Evolutionary conservation across 2,329 filamentous ascomycete genomes (phyloP), one percentile per base, ranked within the genome.

Genomic region (Alternaria rosae): DNA sequence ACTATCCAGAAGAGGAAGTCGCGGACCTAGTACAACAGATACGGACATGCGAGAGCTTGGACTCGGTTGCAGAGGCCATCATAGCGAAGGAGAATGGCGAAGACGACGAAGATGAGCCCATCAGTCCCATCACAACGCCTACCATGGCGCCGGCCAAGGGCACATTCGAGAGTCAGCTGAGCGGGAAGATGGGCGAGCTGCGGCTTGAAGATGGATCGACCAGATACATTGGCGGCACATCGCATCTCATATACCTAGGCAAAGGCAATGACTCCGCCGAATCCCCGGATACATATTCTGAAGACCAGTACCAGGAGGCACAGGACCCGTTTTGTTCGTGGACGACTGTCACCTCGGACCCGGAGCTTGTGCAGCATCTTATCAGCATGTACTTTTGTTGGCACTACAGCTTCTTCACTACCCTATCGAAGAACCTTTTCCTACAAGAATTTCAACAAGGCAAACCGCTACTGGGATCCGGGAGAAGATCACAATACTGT

Each of bases 301-400:
- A 73, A 5, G 84, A 86, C 38, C 80, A 82, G 35, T 83, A 85
- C 58, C 76, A 80, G 15, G 81, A 84, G 17, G 82, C 86, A 64
- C 88, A 91, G 54, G 87, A 94, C 64, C 89, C 93, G 5, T 85
- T 95, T 56, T 89, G 88, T 20, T 94, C 91, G 56, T 99, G 95
- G 95, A 97, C 94, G 0, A 87, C 85, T 15, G 93, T 97, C 47
- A 97, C 93, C 2, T 85, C 88, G 53, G 93, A 97, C 76, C 85
- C 89, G 23, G 87, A 91, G 56, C 84, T 97, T 47, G 89, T 97
- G 70, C 87, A 89, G 15, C 94, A 97, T 78, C 87, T 99, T 17
- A 88, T 99, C 76, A 94, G 94, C 73, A 94, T 98, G 92, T 99
- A 99, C 81, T 98, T 98, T 81, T 93, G 90, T 71, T 98, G 94